These are phyloP conservation scores for Eurotiales sp. DNA, from an alignment of 2,329 filamentous ascomycete genomes.

Conservation along the genomic window DNA sequence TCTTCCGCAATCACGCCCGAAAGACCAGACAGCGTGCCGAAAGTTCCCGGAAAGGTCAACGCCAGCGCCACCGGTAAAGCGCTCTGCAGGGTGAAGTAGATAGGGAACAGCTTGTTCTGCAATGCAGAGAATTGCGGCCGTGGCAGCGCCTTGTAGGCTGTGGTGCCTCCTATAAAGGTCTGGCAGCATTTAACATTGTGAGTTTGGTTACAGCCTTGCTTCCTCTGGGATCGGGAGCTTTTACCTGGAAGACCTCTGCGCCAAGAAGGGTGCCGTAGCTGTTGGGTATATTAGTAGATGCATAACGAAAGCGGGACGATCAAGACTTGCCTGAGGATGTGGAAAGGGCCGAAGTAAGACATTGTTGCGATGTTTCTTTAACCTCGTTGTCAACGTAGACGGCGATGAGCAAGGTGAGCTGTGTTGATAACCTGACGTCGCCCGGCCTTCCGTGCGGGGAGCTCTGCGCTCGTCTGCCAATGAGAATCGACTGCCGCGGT, in stretches of 20 bases:
- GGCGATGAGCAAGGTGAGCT: too few species aligned
- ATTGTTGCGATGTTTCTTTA: background rate
- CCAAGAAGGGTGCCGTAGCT: constrained; percentile 88
- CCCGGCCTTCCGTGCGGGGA: too few species aligned
- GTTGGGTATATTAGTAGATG: background rate
- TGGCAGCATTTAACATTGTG: constrained; percentile 28
- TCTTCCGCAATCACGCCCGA: constrained; percentile 56
- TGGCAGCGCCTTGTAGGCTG: constrained; percentile 72
- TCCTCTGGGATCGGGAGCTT: constrained; percentile 15
- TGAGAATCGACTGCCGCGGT: too few species aligned
- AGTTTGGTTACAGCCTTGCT: background rate
- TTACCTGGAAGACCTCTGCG: constrained; percentile 78
- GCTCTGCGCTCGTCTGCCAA: too few species aligned
- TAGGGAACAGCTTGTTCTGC: constrained; percentile 71
- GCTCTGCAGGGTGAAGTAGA: constrained; percentile 85
- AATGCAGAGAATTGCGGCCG: constrained; percentile 76
- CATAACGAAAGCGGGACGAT: constrained; percentile 2
- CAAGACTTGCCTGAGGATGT: constrained; percentile 20
- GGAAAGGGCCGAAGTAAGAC: constrained; percentile 17
- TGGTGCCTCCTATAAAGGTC: constrained; percentile 70
- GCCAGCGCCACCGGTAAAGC: constrained; percentile 68
- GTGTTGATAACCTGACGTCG: too few species aligned
- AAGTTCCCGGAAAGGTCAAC: constrained; percentile 71
- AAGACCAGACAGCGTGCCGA: constrained; percentile 43
- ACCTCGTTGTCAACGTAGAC: too few species aligned